These are phyloP conservation scores for Passiflora organensis DNA, from an alignment of 345 rosid genomes.

Conservation along the genomic window DNA sequence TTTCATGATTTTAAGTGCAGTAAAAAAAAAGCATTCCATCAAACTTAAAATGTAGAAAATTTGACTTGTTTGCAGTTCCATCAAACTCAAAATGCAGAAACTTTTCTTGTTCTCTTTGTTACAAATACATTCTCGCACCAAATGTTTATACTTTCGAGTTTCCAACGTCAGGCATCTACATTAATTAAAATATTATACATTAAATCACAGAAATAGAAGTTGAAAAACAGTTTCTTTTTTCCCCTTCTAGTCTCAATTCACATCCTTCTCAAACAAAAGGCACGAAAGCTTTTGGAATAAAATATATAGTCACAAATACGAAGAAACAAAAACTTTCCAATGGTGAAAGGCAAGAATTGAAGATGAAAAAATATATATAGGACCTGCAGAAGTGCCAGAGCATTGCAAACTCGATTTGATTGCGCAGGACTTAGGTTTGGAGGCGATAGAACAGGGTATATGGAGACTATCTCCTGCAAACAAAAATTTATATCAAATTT, in stretches of 20 bases:
- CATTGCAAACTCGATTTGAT: conserved; percentile 96
- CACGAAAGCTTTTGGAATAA: no score
- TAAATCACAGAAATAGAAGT: not conserved
- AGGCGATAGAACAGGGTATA: conserved; percentile 92
- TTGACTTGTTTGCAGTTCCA: no score
- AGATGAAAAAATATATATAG: not conserved
- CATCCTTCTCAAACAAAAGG: no score
- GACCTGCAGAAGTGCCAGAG: conserved; percentile 99
- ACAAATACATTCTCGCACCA: no score
- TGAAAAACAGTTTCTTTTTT: not conserved
- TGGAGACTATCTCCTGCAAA: conserved; percentile 88
- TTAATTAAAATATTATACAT: not conserved
- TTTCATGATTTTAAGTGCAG: no score
- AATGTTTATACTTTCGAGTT: not conserved
- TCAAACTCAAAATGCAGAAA: no score
- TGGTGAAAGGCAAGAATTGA: not conserved
- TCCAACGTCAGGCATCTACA: no score
- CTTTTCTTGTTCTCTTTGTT: no score
- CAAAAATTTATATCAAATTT: conserved; percentile 1
- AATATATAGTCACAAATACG: not conserved
- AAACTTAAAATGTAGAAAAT: no score
- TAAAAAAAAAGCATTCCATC: no score
- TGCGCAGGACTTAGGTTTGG: conserved; percentile 85
- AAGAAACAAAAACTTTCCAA: no score
- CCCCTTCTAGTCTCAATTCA: not conserved